Percentiles rank a stretch among this genome's conserved stretches.
Evolutionary conservation across 2,329 filamentous ascomycete genomes (phyloP).

Genomic region (Alternaria brassicae): DNA sequence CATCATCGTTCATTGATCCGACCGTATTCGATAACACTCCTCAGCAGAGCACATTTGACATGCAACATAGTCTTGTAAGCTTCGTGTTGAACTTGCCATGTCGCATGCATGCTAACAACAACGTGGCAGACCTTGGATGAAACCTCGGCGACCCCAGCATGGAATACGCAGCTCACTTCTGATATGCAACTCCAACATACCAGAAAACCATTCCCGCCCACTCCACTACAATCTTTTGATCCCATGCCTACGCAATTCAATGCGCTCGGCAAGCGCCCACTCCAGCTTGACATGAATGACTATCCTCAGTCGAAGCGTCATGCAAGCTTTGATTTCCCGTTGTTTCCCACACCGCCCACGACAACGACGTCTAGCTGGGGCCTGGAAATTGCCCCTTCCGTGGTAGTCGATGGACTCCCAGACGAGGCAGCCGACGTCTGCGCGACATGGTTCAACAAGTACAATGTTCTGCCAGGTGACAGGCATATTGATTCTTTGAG

Average conservation of each 20-base stretch:
- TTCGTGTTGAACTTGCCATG: not conserved
- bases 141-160: slow-evolving; percentile 38
- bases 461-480: slow-evolving; percentile 46
- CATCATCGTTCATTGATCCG: slow-evolving; percentile 29
- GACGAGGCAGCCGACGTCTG: slow-evolving; percentile 50
- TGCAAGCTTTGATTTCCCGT: slow-evolving; percentile 32
- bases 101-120: slow-evolving; percentile 20
- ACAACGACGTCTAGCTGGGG: slow-evolving; percentile 36
- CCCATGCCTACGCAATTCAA: slow-evolving; percentile 32
- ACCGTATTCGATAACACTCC: slow-evolving; percentile 28
- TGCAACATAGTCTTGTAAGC: slow-evolving; percentile 43
- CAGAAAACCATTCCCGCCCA: slow-evolving; percentile 34
- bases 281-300: slow-evolving; percentile 42
- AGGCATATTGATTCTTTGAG: slow-evolving; percentile 46
- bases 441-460: slow-evolving; percentile 50
- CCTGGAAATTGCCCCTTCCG: slow-evolving; percentile 31
- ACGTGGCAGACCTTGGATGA: slow-evolving; percentile 39
- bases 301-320: slow-evolving; percentile 46
- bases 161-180: slow-evolving; percentile 35
- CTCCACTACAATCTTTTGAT: slow-evolving; percentile 39
- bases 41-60: slow-evolving; percentile 32
- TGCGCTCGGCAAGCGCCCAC: slow-evolving; percentile 39
- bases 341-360: slow-evolving; percentile 29
- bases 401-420: slow-evolving; percentile 35
- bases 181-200: slow-evolving; percentile 21